Evolutionary conservation across 768 basidiomycete genomes (phyloP), one percentile per base, ranked within the genome.

Genomic region (Daedaleopsis sinensis): DNA sequence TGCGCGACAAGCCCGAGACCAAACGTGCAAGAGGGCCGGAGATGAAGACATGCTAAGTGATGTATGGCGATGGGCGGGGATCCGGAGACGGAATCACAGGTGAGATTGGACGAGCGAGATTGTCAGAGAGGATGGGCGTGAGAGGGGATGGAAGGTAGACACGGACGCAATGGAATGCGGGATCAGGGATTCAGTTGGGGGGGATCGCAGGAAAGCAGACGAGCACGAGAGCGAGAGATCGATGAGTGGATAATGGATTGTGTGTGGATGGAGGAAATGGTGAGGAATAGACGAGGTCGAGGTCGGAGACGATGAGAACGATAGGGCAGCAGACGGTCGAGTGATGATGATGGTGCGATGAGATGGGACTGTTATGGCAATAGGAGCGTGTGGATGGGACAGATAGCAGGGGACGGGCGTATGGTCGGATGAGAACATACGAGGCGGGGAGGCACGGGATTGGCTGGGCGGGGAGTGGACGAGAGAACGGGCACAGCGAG

Each of bases 331-430:
- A 48, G 55, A 49, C 48, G 43, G 32, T 24, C 35, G 46, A n/a
- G 50, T 57, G 55, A 48, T 57, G 10, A 21, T 47, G 61, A 62
- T 62, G 51, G 8, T 44, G 55, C 48, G 60, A 61, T 61, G 60
- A 16, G 54, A 55, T 61, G 60, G 50, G 49, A 37, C 49, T 19
- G 46, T 38, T 52, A 46, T 61, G 60, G 43, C 3, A 42, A 1
- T 21, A 18, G 27, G 43, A n/a, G 44, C 24, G 55, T n/a, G 46
- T 56, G 55, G 60, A 61, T 51, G 53, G 59, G 55, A 56, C 9
- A 52, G 61, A 57, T 51, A 50, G 15, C 24, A 37, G 50, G 27
- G n/a, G 38, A 15, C 11, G 15, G 35, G 43, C 35, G 23, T 39
- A 44, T 43, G 53, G 60, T 56, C 39, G 57, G 48, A 43, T 39